Base-by-base conservation (phyloP, 2,329 filamentous ascomycete genomes). In the Myriosclerotinia curreyana region DNA sequence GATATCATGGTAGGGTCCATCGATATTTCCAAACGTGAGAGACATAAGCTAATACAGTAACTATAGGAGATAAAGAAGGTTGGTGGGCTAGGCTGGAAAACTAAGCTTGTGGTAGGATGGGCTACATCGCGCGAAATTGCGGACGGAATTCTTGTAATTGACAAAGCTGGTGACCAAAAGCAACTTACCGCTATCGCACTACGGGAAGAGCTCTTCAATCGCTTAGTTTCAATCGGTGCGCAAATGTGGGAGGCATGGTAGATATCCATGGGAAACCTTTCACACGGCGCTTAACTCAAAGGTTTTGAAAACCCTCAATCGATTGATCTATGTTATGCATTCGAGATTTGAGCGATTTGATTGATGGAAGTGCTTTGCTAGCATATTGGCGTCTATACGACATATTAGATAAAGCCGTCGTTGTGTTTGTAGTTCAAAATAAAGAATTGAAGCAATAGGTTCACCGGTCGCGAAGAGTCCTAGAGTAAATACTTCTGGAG, bases 241-340 rank as follows among this genome's bases (percentile, higher is more conserved):
- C 90, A 95, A 81, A 92, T 92, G 80, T 95, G 91, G 91, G 89
- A 92, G 78, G 82, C 83, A 63, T 91, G 85, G 86, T 94, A 72
- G 46, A 60, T 12, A 22, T 20, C 9, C 36, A n/a, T 42, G n/a
- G 55, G n/a, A n/a, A 14, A 5, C 55, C 20, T 52, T 36, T 20
- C 31, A 4, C 11, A 36, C 31, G 31, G 31, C 50, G 31, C 20
- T 6, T 36, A 52, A 51, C 15, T 12, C 6, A 36, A 36, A 36
- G 20, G 25, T 8, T 20, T 20, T 51, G 49, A 20, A 34, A 20
- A 2, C 28, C 25, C 25, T 51, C 11, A n/a, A 51, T 34, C 8
- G 8, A 38, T 53, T 53, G 20, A 22, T 52, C 14, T 25, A 28
- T 25, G 11, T 49, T 25, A 25, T 49, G 12, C 46, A 49, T 14